Evolutionary conservation across 176 grass and related monocot species (phyloP).

Genomic region (Zea luxurians): DNA sequence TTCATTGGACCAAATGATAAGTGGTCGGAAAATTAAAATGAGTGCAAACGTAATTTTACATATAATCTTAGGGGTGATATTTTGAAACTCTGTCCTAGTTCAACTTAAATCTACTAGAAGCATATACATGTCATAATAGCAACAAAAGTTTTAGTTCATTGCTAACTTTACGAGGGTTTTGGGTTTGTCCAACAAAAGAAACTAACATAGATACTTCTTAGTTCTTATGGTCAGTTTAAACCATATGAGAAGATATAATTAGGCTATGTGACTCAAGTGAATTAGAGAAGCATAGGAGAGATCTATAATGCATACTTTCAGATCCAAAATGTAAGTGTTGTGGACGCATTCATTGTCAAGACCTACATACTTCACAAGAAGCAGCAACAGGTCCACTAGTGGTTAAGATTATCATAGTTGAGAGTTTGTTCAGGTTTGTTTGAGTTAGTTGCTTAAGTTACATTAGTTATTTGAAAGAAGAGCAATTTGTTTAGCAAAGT

Average conservation of each 20-base stretch:
- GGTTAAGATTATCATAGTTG: neutral
- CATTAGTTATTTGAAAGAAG: neutral
- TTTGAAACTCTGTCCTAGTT: constrained; percentile 18
- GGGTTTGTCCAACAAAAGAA: neutral
- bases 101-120: constrained; percentile 13
- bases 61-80: neutral
- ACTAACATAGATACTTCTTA: neutral
- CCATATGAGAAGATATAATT: constrained; percentile 8
- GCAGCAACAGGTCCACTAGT: neutral
- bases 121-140: constrained; percentile 2
- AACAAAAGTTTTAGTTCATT: constrained; percentile 15
- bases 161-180: neutral
- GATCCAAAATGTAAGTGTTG: neutral
- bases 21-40: neutral
- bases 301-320: neutral
- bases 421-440: neutral
- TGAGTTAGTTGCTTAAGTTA: neutral
- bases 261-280: neutral
- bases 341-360: neutral
- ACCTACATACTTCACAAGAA: constrained; percentile 1
- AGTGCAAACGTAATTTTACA: constrained; percentile 11
- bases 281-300: neutral
- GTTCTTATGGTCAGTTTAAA: neutral
- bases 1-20: constrained; percentile 30
- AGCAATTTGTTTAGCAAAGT: neutral